Evolutionary conservation across 495 filamentous ascomycete species (phyloP).

Genomic region (Penicillium flavigenum): DNA sequence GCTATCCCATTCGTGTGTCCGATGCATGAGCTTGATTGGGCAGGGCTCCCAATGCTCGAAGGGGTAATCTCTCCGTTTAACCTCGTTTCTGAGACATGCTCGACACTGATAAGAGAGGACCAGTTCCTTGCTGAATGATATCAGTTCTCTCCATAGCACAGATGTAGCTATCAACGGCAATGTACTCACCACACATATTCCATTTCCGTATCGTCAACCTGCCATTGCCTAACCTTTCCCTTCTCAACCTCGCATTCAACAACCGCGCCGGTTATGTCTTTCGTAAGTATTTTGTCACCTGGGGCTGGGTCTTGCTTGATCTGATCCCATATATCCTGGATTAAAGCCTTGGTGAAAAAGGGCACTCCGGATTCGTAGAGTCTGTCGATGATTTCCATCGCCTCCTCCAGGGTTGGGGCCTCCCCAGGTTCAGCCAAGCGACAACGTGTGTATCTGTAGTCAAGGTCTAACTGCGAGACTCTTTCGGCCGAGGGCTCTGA

Average conservation of each 20-base stretch:
- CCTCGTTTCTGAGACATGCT: slow-evolving; percentile 10
- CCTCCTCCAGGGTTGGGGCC: slow-evolving; percentile 14
- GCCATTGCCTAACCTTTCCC: neutral
- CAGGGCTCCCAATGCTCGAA: neutral
- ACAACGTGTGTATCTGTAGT: neutral
- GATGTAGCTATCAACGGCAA: neutral
- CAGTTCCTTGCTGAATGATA: slow-evolving; percentile 9
- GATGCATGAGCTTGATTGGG: neutral
- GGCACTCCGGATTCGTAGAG: slow-evolving; percentile 17
- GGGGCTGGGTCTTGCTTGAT: slow-evolving; percentile 6
- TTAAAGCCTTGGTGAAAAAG: slow-evolving; percentile 22
- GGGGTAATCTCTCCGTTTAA: neutral
- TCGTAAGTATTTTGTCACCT: slow-evolving; percentile 13
- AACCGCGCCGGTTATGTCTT: slow-evolving; percentile 14
- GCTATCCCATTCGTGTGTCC: neutral
- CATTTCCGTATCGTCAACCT: neutral
- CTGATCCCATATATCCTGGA: slow-evolving; percentile 15
- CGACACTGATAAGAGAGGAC: slow-evolving; percentile 12
- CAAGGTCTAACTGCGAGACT: neutral
- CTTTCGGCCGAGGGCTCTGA: neutral
- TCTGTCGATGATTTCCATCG: slow-evolving; percentile 15
- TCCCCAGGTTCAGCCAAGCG: neutral
- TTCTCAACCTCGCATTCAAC: slow-evolving; percentile 10
- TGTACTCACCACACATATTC: slow-evolving; percentile 11
- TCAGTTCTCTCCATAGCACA: neutral